These are phyloP conservation scores for Monilinia laxa DNA, from an alignment of 2,329 filamentous ascomycete species.

Conservation along the genomic window DNA sequence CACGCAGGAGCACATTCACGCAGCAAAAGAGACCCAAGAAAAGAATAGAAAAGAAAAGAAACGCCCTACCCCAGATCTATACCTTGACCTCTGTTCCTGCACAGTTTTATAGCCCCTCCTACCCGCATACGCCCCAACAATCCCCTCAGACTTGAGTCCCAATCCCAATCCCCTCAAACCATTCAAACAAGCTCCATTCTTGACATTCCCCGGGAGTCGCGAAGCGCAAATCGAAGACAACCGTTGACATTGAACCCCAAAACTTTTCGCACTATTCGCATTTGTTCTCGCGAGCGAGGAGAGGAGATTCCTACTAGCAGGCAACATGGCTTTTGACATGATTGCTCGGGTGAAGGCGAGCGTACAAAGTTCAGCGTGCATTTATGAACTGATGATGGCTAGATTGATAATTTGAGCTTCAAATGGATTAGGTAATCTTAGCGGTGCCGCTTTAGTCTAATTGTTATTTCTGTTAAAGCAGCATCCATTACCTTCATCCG, in stretches of 20 bases:
- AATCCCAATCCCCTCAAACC: not conserved
- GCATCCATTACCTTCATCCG: not conserved
- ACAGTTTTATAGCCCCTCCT: conserved; percentile 38
- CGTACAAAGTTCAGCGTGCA: not conserved
- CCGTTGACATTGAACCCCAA: conserved; percentile 25
- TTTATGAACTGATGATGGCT: conserved; percentile 2
- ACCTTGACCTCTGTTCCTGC: conserved; percentile 38
- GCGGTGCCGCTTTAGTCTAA: not conserved
- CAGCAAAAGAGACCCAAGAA: too few species aligned
- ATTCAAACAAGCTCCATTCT: not conserved
- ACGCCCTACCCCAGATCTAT: conserved; percentile 37
- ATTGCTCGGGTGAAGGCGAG: not conserved
- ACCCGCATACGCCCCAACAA: not conserved
- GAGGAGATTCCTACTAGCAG: not conserved
- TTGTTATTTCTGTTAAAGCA: not conserved
- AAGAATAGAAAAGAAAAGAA: not conserved
- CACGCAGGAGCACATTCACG: not conserved
- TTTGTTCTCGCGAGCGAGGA: not conserved
- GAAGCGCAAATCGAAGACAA: conserved; percentile 22
- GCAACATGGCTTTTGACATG: conserved; percentile 6
- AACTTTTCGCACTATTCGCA: conserved; percentile 12
- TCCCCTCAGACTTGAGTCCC: not conserved
- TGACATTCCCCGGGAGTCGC: not conserved
- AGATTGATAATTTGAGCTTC: conserved; percentile 10
- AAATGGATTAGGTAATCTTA: not conserved